Percentiles rank a stretch among this genome's conserved stretches.
Conservation (phyloP, 306 rosid species). For the Cicer judaicum region DNA sequence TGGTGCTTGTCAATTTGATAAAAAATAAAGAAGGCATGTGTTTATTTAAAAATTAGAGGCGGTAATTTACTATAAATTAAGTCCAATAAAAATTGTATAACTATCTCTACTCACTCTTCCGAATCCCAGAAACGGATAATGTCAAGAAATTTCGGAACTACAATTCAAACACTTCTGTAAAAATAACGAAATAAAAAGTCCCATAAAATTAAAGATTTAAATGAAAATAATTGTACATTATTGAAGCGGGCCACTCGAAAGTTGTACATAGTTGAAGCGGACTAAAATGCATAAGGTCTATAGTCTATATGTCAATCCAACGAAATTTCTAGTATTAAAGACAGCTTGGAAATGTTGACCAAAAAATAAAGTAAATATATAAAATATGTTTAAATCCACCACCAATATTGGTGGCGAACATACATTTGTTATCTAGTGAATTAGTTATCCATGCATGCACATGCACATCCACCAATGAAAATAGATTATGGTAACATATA, state of each 20-base stretch:
- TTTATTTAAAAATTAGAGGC: no score
- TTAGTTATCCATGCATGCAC: neutral
- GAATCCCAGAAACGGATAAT: neutral
- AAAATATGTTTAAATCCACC: no score
- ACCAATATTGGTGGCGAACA: neutral
- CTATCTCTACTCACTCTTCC: no score
- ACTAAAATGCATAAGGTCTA: neutral
- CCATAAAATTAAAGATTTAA: neutral
- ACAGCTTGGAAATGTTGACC: neutral
- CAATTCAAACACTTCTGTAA: neutral
- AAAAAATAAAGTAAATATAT: neutral
- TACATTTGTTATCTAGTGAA: neutral
- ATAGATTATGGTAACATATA: no score
- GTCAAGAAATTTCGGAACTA: neutral
- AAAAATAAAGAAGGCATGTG: no score
- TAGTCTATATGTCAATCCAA: neutral
- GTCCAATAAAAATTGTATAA: no score
- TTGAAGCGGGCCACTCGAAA: conserved; percentile 8
- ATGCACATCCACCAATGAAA: no score
- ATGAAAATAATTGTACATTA: neutral
- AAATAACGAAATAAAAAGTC: neutral
- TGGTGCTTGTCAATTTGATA: no score
- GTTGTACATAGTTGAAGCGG: conserved; percentile 6
- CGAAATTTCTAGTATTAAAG: neutral
- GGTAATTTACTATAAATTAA: no score